These are phyloP conservation scores for Arthrobotrys conoides DNA, from an alignment of 2,329 filamentous ascomycete genomes.

Conservation along the genomic window DNA sequence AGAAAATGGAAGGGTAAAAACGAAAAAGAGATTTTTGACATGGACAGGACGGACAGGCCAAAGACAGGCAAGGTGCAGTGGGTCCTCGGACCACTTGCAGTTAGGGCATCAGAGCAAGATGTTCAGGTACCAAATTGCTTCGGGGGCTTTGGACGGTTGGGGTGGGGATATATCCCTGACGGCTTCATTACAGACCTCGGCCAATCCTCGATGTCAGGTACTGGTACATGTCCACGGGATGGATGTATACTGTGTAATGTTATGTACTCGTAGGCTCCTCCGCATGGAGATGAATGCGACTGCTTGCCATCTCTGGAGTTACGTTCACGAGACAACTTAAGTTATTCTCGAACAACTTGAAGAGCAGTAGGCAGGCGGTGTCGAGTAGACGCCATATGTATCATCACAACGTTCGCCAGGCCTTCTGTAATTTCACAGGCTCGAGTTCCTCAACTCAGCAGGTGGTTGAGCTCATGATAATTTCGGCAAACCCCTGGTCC, in stretches of 20 bases:
- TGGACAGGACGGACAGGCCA: slow-evolving; percentile 45
- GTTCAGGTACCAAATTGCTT: slow-evolving; percentile 61
- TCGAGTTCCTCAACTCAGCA: slow-evolving; percentile 57
- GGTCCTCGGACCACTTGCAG: slow-evolving; percentile 57
- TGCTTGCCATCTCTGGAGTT: slow-evolving; percentile 31
- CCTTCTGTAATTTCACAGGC: slow-evolving; percentile 57
- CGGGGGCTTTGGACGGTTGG: slow-evolving; percentile 59
- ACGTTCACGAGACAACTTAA: slow-evolving; percentile 14
- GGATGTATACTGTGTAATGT: neutral
- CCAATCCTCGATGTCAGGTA: slow-evolving; percentile 43
- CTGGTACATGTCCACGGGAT: slow-evolving; percentile 21
- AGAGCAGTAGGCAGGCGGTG: slow-evolving; percentile 45
- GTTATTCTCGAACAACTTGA: slow-evolving; percentile 6
- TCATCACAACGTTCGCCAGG: slow-evolving; percentile 41
- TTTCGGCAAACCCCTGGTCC: slow-evolving; percentile 54
- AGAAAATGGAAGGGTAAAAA: slow-evolving; percentile 35
- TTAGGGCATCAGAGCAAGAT: slow-evolving; percentile 33
- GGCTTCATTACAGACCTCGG: slow-evolving; percentile 46
- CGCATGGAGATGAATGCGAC: slow-evolving; percentile 23
- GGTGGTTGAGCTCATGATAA: slow-evolving; percentile 50
- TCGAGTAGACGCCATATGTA: slow-evolving; percentile 57
- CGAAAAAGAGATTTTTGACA: slow-evolving; percentile 51
- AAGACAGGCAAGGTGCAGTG: slow-evolving; percentile 51
- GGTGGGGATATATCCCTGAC: slow-evolving; percentile 39
- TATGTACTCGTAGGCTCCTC: neutral